phyloP scores from a whole-genome alignment of 148 eudicot genomes.

The Tetragonia tetragonoides region DNA sequence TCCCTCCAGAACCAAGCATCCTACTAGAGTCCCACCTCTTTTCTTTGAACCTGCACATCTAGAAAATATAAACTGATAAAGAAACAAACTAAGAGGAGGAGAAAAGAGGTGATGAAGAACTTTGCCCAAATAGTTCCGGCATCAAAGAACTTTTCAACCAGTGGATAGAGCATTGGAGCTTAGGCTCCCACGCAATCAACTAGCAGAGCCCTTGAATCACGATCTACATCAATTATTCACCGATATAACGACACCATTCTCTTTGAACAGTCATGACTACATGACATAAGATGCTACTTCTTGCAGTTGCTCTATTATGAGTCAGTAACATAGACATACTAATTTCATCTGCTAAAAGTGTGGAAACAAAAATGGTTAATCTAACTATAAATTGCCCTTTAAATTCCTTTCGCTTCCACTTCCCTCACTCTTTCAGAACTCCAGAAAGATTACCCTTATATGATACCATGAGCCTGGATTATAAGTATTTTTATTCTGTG shows the following conservation, averaged over 20 bases:
- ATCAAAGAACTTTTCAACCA: conserved; percentile 1
- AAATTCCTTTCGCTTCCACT: background rate
- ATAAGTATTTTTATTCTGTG: background rate
- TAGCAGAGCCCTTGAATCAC: background rate
- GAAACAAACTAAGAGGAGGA: background rate
- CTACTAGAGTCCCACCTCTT: conserved; percentile 93
- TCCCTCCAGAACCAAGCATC: conserved; percentile 89
- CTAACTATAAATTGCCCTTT: background rate
- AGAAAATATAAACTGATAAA: conserved; percentile 12
- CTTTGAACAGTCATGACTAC: background rate
- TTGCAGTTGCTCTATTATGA: background rate
- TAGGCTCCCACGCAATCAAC: no score
- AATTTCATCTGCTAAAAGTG: background rate
- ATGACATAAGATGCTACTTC: background rate
- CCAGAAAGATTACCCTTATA: background rate
- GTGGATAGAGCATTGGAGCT: background rate
- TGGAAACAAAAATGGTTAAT: background rate
- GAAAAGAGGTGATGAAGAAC: background rate
- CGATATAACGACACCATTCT: background rate
- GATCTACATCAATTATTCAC: background rate
- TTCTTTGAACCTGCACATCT: conserved; percentile 75
- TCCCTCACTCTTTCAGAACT: background rate
- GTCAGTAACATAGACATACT: background rate
- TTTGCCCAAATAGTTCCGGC: background rate
- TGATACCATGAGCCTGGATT: background rate